phyloP scores from a whole-genome alignment of 2,329 filamentous ascomycete genomes.

The Madurella mycetomatis region DNA sequence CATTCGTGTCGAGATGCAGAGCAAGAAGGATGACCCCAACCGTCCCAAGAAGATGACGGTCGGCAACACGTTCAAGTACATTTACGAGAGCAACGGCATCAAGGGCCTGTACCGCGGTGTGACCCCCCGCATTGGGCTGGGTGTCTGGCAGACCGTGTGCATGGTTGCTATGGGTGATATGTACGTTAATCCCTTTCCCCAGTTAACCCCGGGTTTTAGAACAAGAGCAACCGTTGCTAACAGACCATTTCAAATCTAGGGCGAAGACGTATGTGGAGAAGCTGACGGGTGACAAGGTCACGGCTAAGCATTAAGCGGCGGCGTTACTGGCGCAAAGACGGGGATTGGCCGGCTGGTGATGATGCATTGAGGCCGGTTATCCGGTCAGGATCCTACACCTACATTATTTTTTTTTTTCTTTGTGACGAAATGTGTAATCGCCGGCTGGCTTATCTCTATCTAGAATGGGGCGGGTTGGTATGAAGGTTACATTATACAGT shows the following conservation, averaged over 20 bases:
- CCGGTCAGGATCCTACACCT: neutral
- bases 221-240: constrained; percentile 22
- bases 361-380: neutral
- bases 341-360: neutral
- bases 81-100: constrained; percentile 83
- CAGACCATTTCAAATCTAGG: constrained; percentile 37
- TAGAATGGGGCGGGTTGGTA: neutral
- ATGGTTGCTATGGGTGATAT: constrained; percentile 99
- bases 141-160: constrained; percentile 99
- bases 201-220: constrained; percentile 7
- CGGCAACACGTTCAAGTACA: constrained; percentile 78
- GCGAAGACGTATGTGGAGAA: constrained; percentile 65
- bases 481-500: neutral
- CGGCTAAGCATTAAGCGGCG: constrained; percentile 58
- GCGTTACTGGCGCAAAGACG: neutral
- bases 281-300: constrained; percentile 59
- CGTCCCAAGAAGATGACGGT: constrained; percentile 99
- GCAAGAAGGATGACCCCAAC: constrained; percentile 96
- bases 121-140: constrained; percentile 85
- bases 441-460: neutral
- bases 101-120: constrained; percentile 95
- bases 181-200: constrained; percentile 53
- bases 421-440: neutral
- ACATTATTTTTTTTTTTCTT: neutral
- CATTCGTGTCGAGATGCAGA: constrained; percentile 99